phyloP scores from a whole-genome alignment of 306 rosid genomes.

The Benincasa hispida region DNA sequence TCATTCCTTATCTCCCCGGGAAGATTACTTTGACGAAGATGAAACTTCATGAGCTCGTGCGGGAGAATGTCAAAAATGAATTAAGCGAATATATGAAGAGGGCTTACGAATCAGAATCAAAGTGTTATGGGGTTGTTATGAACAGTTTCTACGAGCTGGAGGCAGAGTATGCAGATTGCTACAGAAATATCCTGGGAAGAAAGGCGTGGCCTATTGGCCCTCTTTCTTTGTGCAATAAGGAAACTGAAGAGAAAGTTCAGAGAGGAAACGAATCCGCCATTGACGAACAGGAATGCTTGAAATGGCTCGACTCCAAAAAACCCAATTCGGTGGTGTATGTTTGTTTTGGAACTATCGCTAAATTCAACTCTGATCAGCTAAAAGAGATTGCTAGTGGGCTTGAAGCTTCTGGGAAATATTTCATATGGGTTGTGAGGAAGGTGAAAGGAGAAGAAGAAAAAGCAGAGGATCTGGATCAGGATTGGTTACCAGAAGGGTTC shows the following conservation, averaged over 20 bases:
- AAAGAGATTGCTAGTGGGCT: conserved; percentile 22
- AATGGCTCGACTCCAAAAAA: conserved; percentile 19
- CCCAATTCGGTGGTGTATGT: conserved; percentile 24
- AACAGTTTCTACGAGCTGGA: conserved; percentile 31
- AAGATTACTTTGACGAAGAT: conserved; percentile 24
- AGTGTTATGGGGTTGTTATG: conserved; percentile 13
- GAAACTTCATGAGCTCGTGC: conserved; percentile 8
- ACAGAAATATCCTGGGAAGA: conserved; percentile 11
- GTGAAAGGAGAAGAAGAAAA: not conserved
- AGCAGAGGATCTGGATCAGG: not conserved
- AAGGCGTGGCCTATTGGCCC: conserved; percentile 30
- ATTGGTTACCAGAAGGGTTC: conserved; percentile 23
- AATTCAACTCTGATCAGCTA: conserved; percentile 16
- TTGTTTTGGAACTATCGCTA: conserved; percentile 22
- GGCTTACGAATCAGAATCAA: not conserved
- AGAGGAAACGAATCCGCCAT: conserved; percentile 13
- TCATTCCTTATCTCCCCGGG: conserved; percentile 36
- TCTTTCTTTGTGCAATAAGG: conserved; percentile 11
- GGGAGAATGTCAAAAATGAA: not conserved
- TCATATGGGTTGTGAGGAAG: conserved; percentile 31
- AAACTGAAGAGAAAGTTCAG: not conserved
- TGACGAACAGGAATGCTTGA: conserved; percentile 16
- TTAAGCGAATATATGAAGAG: not conserved
- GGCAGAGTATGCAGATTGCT: conserved; percentile 19
- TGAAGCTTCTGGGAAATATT: conserved; percentile 19